Evolutionary conservation across 2,329 filamentous ascomycete species (phyloP).

Genomic region (Pleoardoris graminearum): DNA sequence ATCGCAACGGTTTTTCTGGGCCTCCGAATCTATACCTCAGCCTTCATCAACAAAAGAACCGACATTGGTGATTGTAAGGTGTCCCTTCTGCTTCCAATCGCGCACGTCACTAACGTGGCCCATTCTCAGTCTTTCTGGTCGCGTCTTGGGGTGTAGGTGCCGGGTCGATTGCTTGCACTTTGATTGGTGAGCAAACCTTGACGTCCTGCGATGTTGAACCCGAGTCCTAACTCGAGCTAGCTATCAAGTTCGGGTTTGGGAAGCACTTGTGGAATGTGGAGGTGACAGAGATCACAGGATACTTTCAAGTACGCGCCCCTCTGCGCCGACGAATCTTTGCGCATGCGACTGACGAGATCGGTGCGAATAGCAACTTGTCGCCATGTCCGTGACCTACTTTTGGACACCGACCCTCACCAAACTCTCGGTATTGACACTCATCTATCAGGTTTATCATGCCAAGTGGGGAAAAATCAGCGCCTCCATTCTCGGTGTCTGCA

Average conservation of each 20-base stretch:
- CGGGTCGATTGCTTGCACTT: not conserved
- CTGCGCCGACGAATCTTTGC: not conserved
- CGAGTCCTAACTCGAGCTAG: not conserved
- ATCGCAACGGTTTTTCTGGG: not conserved
- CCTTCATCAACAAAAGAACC: not conserved
- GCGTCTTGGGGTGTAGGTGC: slow-evolving; percentile 1
- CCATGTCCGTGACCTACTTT: not conserved
- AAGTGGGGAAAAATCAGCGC: not conserved
- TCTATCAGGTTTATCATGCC: not conserved
- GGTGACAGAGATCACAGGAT: not conserved
- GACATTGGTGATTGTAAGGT: not conserved
- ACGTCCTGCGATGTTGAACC: not conserved
- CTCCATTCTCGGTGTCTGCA: not conserved
- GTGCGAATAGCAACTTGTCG: not conserved
- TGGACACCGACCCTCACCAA: not conserved
- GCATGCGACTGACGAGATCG: not conserved
- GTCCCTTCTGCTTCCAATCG: no score
- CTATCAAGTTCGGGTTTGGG: slow-evolving; percentile 1
- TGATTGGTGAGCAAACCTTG: not conserved
- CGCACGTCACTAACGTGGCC: not conserved
- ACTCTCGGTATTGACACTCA: not conserved
- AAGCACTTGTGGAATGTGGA: slow-evolving; percentile 2
- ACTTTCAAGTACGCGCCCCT: not conserved
- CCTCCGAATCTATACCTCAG: not conserved
- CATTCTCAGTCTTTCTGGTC: not conserved